Conservation (phyloP, 164 flowering plant genomes). For the Amborella trichopoda region DNA sequence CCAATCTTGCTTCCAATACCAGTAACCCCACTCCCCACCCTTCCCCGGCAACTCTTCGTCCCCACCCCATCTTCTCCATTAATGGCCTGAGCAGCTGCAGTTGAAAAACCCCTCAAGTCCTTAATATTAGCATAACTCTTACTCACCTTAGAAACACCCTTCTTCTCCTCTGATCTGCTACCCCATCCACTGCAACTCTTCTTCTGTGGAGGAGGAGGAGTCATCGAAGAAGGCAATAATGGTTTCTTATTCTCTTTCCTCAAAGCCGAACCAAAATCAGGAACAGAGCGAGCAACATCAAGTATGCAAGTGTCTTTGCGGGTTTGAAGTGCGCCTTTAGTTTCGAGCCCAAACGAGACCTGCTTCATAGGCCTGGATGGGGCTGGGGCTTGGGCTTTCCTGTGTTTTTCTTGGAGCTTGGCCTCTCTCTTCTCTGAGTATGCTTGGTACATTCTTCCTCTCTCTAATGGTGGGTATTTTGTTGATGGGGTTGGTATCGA, state of each 20-base stretch:
- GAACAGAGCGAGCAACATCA: constrained; percentile 3
- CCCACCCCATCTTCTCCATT: too few species aligned
- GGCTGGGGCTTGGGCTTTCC: not conserved
- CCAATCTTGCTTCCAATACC: too few species aligned
- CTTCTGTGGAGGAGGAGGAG: not conserved
- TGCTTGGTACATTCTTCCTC: not conserved
- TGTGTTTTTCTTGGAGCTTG: not conserved
- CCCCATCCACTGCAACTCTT: not conserved
- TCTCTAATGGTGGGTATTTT: too few species aligned
- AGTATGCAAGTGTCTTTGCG: too few species aligned
- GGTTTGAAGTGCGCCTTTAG: not conserved
- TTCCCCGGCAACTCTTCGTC: too few species aligned
- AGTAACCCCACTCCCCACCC: constrained; percentile 1
- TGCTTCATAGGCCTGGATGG: not conserved
- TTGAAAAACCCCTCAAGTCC: constrained; percentile 1
- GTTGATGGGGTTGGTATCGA: too few species aligned
- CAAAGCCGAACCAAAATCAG: not conserved
- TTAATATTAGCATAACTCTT: not conserved
- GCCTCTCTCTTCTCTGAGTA: constrained; percentile 1
- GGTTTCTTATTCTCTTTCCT: constrained; percentile 1
- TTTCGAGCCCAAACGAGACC: constrained; percentile 1
- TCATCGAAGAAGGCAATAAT: not conserved
- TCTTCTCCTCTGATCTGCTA: not conserved
- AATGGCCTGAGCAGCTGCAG: not conserved
- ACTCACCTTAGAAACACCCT: not conserved